Evolutionary conservation across 805 yeast genomes (phyloP).

Genomic region (Kuraishia capsulata): DNA sequence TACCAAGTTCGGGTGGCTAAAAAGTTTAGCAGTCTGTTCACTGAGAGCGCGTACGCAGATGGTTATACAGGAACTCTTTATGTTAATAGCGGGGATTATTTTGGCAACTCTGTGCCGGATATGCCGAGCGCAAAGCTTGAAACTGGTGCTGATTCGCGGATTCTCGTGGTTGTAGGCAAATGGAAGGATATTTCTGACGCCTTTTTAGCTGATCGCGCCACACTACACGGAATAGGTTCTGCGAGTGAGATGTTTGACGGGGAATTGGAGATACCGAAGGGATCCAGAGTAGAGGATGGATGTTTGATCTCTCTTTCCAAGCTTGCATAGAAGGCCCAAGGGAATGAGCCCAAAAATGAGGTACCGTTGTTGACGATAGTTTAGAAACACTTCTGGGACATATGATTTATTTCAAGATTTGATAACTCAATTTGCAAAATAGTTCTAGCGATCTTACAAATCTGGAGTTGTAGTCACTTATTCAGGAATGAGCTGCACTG

Average conservation of each 20-base stretch:
- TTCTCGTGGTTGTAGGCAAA: conserved; percentile 55
- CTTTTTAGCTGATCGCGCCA: conserved; percentile 41
- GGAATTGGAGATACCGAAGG: conserved; percentile 38
- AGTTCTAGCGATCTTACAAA: too few species aligned
- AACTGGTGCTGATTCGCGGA: conserved; percentile 14
- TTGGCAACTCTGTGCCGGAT: conserved; percentile 15
- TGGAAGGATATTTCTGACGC: conserved; percentile 45
- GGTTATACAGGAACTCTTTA: conserved; percentile 67
- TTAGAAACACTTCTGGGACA: background rate
- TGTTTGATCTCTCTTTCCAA: conserved; percentile 47
- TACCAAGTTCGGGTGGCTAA: conserved; percentile 65
- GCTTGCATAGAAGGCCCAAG: conserved; percentile 2
- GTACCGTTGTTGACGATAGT: too few species aligned
- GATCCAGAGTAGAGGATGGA: conserved; percentile 65
- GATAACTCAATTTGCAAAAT: too few species aligned
- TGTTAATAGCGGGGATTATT: conserved; percentile 61
- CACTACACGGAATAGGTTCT: conserved; percentile 41
- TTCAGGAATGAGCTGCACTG: too few species aligned
- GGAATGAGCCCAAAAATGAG: too few species aligned
- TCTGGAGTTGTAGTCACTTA: too few species aligned
- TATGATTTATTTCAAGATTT: background rate
- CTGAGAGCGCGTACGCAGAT: conserved; percentile 52
- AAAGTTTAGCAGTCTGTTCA: conserved; percentile 54
- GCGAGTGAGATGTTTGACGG: conserved; percentile 68
- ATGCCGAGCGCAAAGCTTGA: conserved; percentile 8